Base-by-base conservation (phyloP, 345 rosid species). In the Camelina laxa region DNA sequence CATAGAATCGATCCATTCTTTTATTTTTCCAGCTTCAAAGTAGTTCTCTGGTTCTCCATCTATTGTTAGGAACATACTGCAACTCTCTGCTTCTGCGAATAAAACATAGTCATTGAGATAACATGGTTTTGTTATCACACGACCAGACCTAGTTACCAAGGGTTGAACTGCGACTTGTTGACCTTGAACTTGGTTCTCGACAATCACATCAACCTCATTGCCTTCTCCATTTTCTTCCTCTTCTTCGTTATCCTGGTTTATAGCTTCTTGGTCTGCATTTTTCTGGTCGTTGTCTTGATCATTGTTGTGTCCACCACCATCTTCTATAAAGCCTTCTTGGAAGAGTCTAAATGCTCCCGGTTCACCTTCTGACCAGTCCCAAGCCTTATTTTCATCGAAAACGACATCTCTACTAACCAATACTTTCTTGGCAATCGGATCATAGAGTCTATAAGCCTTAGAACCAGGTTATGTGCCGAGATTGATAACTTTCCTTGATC, bases 111-210 rank as follows among this genome's bases (percentile, higher is more conserved):
- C 13, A 19, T 8, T 3, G 0, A 56, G 39, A 0, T 56, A 31
- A 0, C 2, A 6, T 15, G 3, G 61, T 17, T 3, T 3, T 30
- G 11, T 7, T 27, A 2, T 15, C 0, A 0, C 7, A 0, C 13
- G 17, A 8, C 41, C 21, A 1, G n/a, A 57, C 8, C 21, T 15
- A 1, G 41, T n/a, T 0, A 30, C 7, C 0, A 0, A 0, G 0
- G 2, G 19, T n/a, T 3, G 41, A 0, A 0, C 2, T 22, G 2
- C 24, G 2, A 22, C 24, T 22, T 22, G 9, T 2, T 3, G 3
- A 13, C 4, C 1, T 21, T 0, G 0, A 22, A 22, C 38, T n/a
- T 57, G 39, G 8, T 57, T 15, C 0, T 3, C 39, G 2, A 1
- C 24, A 22, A 1, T 22, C 24, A 22, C 2, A 2, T 22, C 24